Evolutionary conservation across 495 filamentous ascomycete genomes (phyloP), one percentile per base, ranked within the genome.

Genomic region (Lepraria neglecta): DNA sequence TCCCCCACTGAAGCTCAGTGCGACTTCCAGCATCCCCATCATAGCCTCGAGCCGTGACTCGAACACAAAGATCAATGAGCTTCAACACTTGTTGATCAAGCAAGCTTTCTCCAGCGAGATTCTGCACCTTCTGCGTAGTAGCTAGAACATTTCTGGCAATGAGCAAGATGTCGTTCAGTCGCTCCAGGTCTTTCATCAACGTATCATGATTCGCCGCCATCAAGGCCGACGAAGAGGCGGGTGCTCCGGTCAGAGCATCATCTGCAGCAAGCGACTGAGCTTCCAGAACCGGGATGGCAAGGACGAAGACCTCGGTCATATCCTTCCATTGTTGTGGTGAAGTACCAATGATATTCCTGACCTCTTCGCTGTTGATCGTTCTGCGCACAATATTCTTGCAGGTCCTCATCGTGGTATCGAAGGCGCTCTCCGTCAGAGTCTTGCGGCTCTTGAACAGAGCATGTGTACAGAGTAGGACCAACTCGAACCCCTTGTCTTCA

Each of bases 1-100:
- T 86, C 66, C 85, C 81, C 85, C 84, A 88, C 52, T 83, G 82
- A 58, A 84, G 80, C 68, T 88, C 84, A 42, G 84, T 84, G 47
- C 77, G 75, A 46, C 81, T 78, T 56, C 82, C 82, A 17, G 82
- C 79, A 38, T 95, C 89, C 15, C 90, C 89, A 70, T 95, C 91
- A 64, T 90, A 96, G 0, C 90, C 91, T 69, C 91, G 83, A 56
- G 91, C 91, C 0, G 91, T 94, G 1, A 97, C 90, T 56, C 89
- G 82, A 33, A 95, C 85, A 71, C 89, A 94, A 17, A 91, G 81
- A 67, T 88, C 87, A 62, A 96, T 88, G 30, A 92, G 75, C 59
- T 87, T 85, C 63, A 90, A 81, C n/a, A 97, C 83, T 68, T 90
- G 82, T 67, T 89, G 84, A 69, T 96, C 89, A 59, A 96, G 86